Evolutionary conservation across 2,329 filamentous ascomycete genomes (phyloP).

Genomic region (Lasiodiplodia sp.): DNA sequence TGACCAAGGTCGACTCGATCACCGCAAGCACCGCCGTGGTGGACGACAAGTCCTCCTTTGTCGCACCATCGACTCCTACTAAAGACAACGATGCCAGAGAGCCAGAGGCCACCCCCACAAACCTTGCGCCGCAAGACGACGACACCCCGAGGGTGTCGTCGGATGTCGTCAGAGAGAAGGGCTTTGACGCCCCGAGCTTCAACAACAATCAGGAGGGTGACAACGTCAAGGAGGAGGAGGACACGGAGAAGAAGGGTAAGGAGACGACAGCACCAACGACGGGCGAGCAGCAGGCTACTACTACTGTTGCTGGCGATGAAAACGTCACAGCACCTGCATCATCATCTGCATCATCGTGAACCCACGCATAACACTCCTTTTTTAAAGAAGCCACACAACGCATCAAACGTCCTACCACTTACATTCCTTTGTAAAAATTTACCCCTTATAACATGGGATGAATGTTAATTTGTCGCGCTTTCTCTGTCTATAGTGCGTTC

Average conservation of each 20-base stretch:
- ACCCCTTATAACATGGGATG: constrained; percentile 13
- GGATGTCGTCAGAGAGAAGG: constrained; percentile 13
- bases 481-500: constrained; percentile 20
- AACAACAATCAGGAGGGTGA: constrained; percentile 18
- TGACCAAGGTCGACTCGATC: constrained; percentile 20
- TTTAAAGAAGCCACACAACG: constrained; percentile 6
- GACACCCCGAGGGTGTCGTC: constrained; percentile 11
- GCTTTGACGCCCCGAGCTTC: constrained; percentile 11
- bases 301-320: constrained; percentile 22
- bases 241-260: constrained; percentile 27
- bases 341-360: constrained; percentile 24
- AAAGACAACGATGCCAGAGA: constrained; percentile 21
- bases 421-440: constrained; percentile 27
- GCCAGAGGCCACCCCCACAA: background rate
- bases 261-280: constrained; percentile 23
- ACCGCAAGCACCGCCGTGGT: constrained; percentile 17
- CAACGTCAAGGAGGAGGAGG: constrained; percentile 15
- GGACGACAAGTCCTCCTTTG: constrained; percentile 20
- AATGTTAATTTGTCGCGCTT: constrained; percentile 23
- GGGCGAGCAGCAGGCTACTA: constrained; percentile 25
- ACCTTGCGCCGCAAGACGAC: background rate
- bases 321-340: constrained; percentile 21
- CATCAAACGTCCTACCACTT: constrained; percentile 21
- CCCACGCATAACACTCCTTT: constrained; percentile 2
- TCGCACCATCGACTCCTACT: constrained; percentile 2